Percentiles rank a stretch among this genome's conserved stretches.
Conservation (phyloP, 139 green algal species). For the Chlamydomonas urium region DNA sequence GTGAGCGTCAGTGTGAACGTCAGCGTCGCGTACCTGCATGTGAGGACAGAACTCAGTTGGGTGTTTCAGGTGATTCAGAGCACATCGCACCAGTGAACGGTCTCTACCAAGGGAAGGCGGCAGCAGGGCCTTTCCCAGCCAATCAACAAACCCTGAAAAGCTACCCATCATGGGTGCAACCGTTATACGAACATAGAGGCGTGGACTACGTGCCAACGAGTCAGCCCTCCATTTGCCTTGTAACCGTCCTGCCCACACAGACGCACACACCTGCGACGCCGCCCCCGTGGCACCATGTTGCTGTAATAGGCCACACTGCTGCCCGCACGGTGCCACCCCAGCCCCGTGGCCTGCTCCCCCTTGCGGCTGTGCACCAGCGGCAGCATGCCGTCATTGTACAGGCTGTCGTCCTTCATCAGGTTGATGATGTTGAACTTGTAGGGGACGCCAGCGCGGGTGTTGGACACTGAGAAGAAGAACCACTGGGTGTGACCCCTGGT, state of each 20-base stretch:
- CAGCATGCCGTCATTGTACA: constrained; percentile 66
- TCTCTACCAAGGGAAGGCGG: too few species aligned
- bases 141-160: too few species aligned
- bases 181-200: too few species aligned
- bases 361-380: constrained; percentile 35
- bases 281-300: constrained; percentile 13
- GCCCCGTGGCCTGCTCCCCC: not conserved
- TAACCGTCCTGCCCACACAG: too few species aligned
- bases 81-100: not conserved
- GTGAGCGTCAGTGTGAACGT: constrained; percentile 41
- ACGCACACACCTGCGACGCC: constrained; percentile 5
- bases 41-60: too few species aligned
- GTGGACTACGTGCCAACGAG: too few species aligned
- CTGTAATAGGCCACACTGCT: constrained; percentile 22
- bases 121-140: too few species aligned
- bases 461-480: constrained; percentile 62
- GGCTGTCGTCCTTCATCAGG: constrained; percentile 56
- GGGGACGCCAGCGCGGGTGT: constrained; percentile 32
- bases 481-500: constrained; percentile 61
- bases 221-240: too few species aligned
- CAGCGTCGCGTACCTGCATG: constrained; percentile 51
- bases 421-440: constrained; percentile 79
- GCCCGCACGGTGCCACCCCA: constrained; percentile 10
- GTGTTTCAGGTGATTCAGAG: not conserved
- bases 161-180: too few species aligned